Percentiles rank a stretch among this genome's conserved stretches.
These are phyloP conservation scores for Aspergillus baeticus DNA, from an alignment of 495 filamentous ascomycete species.

Conservation along the genomic window DNA sequence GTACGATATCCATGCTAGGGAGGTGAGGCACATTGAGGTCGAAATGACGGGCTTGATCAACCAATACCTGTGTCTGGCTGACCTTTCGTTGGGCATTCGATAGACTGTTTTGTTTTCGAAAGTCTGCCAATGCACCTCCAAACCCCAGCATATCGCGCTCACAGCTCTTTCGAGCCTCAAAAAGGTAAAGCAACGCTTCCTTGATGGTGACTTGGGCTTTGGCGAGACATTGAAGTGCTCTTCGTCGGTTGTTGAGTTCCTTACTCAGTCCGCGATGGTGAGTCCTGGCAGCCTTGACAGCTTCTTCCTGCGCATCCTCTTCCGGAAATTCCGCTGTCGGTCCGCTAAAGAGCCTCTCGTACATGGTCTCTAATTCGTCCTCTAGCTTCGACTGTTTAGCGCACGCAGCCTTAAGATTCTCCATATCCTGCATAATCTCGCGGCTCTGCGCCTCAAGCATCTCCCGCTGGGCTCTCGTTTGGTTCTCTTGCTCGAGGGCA, in stretches of 20 bases:
- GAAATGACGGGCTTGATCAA: not conserved
- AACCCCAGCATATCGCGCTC: not conserved
- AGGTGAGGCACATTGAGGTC: not conserved
- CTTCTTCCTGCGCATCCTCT: slow-evolving; percentile 5
- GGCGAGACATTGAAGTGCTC: slow-evolving; percentile 1
- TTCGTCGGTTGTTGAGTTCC: not conserved
- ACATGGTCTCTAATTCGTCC: slow-evolving; percentile 3
- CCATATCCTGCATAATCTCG: not conserved
- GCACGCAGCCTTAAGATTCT: not conserved
- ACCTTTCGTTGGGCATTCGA: slow-evolving; percentile 6
- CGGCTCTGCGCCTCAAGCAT: slow-evolving; percentile 1
- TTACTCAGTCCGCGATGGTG: not conserved
- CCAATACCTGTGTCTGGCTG: slow-evolving; percentile 2
- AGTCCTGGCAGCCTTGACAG: not conserved
- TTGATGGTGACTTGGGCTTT: not conserved
- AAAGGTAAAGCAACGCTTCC: not conserved
- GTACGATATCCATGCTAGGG: not conserved
- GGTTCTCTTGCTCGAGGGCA: slow-evolving; percentile 1
- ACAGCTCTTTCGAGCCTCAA: not conserved
- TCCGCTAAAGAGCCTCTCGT: not conserved
- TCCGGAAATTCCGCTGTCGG: slow-evolving; percentile 3
- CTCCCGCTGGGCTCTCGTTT: not conserved
- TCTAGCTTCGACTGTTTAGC: not conserved
- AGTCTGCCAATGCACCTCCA: not conserved
- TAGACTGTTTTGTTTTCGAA: not conserved